These are phyloP conservation scores for Trichoderma citrinoviride DNA, from an alignment of 2,329 filamentous ascomycete genomes.

Conservation along the genomic window DNA sequence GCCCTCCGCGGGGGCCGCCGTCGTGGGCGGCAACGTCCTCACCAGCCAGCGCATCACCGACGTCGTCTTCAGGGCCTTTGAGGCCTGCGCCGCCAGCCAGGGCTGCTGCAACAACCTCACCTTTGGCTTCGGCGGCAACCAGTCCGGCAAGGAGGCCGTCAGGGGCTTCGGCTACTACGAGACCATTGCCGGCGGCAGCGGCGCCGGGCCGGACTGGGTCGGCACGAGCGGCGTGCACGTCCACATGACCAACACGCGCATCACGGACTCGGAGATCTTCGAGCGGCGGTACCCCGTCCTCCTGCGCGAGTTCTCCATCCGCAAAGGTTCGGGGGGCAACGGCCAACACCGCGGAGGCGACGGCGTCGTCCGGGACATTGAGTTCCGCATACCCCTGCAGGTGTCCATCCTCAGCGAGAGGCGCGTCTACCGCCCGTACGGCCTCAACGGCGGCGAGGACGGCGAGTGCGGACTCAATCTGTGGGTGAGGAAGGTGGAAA, in stretches of 20 bases:
- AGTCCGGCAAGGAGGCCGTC: conserved; percentile 37
- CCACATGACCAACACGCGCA: conserved; percentile 75
- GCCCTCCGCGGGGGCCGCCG: conserved; percentile 72
- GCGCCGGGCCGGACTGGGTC: conserved; percentile 59
- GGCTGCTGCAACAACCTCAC: conserved; percentile 83
- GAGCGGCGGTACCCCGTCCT: conserved; percentile 65
- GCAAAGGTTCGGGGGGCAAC: conserved; percentile 59
- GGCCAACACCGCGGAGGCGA: conserved; percentile 70
- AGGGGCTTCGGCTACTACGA: conserved; percentile 55
- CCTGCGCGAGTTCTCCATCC: conserved; percentile 65
- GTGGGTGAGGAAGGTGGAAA: conserved; percentile 74
- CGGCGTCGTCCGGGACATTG: conserved; percentile 73
- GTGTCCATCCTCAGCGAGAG: conserved; percentile 75
- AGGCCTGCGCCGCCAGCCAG: conserved; percentile 74
- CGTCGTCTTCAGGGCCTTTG: conserved; percentile 64
- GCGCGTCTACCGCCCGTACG: conserved; percentile 64
- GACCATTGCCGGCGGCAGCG: conserved; percentile 62
- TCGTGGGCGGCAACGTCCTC: conserved; percentile 76
- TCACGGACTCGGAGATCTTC: conserved; percentile 54
- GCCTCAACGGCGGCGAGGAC: conserved; percentile 77
- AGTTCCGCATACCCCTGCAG: conserved; percentile 73
- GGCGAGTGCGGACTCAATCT: conserved; percentile 78
- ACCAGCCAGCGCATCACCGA: conserved; percentile 46
- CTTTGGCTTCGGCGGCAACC: conserved; percentile 65
- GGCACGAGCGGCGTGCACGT: conserved; percentile 46